Percentiles rank a stretch among this genome's conserved stretches.
These are phyloP conservation scores for Cylindrodendrum hubeiense DNA, from an alignment of 2,329 filamentous ascomycete genomes.

Conservation along the genomic window DNA sequence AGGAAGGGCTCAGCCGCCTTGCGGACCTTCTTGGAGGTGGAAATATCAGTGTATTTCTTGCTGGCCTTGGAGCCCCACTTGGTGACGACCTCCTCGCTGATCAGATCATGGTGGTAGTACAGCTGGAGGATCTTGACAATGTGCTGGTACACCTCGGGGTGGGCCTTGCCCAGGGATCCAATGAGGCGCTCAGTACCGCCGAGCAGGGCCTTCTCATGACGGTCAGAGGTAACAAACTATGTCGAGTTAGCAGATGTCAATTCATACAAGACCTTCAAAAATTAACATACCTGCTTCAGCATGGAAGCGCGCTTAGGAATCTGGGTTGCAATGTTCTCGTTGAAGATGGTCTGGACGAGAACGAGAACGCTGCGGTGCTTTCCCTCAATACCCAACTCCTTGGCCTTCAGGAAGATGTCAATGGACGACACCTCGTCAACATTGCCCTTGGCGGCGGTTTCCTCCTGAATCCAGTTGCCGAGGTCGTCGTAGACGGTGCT, in stretches of 20 bases:
- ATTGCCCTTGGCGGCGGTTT: conserved; percentile 78
- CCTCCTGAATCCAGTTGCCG: conserved; percentile 88
- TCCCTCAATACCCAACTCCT: conserved; percentile 91
- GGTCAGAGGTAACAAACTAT: conserved; percentile 87
- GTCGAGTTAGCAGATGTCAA: conserved; percentile 44
- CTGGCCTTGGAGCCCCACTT: conserved; percentile 95
- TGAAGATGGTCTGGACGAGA: conserved; percentile 92
- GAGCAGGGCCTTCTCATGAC: conserved; percentile 94
- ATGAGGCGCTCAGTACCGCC: conserved; percentile 96
- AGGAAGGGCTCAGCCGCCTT: conserved; percentile 95
- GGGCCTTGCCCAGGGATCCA: conserved; percentile 76
- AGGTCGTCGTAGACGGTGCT: conserved; percentile 89
- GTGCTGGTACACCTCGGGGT: conserved; percentile 80
- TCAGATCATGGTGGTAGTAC: conserved; percentile 91
- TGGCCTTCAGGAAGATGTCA: conserved; percentile 95
- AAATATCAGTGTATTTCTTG: conserved; percentile 96
- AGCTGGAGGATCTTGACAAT: conserved; percentile 89
- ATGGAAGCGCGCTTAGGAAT: conserved; percentile 86
- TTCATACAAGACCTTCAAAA: neutral
- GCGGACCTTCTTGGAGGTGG: conserved; percentile 93
- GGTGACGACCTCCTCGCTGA: conserved; percentile 88
- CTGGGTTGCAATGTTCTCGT: conserved; percentile 89
- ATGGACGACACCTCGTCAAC: conserved; percentile 87
- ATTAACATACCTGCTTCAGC: conserved; percentile 81
- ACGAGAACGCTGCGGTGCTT: conserved; percentile 96